phyloP scores from a whole-genome alignment of 148 eudicot genomes.

The Oxyria digyna region DNA sequence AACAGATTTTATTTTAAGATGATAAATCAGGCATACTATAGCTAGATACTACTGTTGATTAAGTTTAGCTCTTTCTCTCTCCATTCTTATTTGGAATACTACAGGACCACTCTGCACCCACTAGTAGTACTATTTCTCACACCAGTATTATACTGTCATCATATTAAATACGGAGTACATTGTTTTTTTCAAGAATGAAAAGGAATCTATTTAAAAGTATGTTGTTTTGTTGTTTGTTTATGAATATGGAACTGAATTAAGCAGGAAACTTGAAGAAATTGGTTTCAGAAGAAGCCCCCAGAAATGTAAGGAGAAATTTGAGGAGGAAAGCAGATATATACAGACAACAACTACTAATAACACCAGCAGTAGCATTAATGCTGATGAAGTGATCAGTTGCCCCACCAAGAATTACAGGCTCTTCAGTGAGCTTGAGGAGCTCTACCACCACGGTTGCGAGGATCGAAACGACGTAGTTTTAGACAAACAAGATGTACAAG shows the following conservation, averaged over 20 bases:
- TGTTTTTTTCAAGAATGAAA: neutral
- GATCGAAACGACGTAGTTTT: constrained; percentile 4
- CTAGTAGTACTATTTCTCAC: neutral
- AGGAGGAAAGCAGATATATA: constrained; percentile 56
- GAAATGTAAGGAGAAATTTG: constrained; percentile 75
- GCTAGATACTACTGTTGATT: too few species aligned
- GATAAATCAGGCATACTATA: neutral
- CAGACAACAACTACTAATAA: constrained; percentile 19
- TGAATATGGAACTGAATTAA: constrained; percentile 18
- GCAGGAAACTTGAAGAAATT: constrained; percentile 72
- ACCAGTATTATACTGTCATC: neutral
- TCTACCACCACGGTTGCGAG: constrained; percentile 17
- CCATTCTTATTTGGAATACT: neutral
- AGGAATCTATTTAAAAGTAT: neutral
- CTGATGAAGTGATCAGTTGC: neutral
- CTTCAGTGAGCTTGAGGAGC: constrained; percentile 59
- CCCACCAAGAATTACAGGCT: constrained; percentile 36
- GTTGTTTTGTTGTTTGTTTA: constrained; percentile 13
- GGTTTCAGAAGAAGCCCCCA: constrained; percentile 71
- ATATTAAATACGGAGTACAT: too few species aligned
- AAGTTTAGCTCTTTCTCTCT: neutral
- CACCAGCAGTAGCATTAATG: neutral
- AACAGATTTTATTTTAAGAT: neutral
- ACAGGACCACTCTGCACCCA: neutral
- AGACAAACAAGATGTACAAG: neutral